phyloP scores from a whole-genome alignment of 345 rosid species.

The Citrus glauca region DNA sequence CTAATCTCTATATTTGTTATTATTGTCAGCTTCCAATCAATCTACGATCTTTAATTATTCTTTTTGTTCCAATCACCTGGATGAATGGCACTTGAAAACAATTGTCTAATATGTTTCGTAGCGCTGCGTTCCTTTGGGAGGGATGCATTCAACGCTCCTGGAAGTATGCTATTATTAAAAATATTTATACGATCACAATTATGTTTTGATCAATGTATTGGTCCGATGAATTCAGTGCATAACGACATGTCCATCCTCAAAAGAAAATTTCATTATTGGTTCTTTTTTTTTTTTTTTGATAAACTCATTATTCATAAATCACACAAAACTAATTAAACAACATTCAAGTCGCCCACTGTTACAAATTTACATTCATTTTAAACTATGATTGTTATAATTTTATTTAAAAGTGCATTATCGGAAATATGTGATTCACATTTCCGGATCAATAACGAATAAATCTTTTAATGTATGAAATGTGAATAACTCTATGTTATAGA shows the following conservation, averaged over 20 bases:
- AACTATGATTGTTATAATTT: not conserved
- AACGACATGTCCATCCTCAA: no score
- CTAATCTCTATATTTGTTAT: not conserved
- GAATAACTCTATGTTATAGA: no score
- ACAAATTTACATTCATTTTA: not conserved
- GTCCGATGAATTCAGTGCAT: not conserved
- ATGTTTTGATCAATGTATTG: not conserved
- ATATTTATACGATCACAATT: no score
- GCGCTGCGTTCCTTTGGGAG: not conserved
- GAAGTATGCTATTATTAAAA: not conserved
- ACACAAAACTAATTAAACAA: no score
- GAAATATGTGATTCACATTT: not conserved
- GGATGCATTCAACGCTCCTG: not conserved
- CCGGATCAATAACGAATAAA: not conserved
- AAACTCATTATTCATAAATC: not conserved
- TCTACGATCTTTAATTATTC: not conserved
- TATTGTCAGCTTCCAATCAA: not conserved
- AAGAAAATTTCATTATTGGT: not conserved
- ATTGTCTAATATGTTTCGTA: not conserved
- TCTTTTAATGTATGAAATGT: not conserved
- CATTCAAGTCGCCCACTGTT: no score
- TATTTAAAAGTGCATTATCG: not conserved
- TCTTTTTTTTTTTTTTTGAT: not conserved
- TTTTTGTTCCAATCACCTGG: not conserved
- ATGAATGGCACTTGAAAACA: not conserved